These are phyloP conservation scores for Aspergillus bridgeri DNA, from an alignment of 495 filamentous ascomycete species.

Conservation along the genomic window DNA sequence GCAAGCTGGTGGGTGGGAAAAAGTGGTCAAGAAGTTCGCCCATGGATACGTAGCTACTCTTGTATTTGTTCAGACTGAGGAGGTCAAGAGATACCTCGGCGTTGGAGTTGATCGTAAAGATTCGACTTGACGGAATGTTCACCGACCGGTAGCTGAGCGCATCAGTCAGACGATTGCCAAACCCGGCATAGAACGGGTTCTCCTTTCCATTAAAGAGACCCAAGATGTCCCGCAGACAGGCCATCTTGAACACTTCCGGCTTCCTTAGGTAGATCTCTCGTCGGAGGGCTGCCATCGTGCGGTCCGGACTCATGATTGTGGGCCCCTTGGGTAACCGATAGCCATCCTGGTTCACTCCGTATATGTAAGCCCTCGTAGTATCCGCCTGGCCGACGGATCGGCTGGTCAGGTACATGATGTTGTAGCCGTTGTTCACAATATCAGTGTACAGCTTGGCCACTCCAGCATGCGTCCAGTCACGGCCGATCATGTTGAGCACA, in stretches of 20 bases:
- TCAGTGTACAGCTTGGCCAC: conserved; percentile 97
- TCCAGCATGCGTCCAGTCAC: conserved; percentile 96
- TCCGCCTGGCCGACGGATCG: conserved; percentile 92
- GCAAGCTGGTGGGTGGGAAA: conserved; percentile 77
- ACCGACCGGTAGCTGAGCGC: conserved; percentile 94
- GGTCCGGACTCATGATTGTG: conserved; percentile 90
- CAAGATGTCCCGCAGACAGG: conserved; percentile 89
- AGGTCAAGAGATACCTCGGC: conserved; percentile 94
- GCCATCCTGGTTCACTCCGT: conserved; percentile 83
- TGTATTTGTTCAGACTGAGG: conserved; percentile 87
- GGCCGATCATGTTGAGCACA: conserved; percentile 94
- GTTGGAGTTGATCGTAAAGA: conserved; percentile 99
- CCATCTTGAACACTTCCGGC: conserved; percentile 99
- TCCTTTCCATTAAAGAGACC: conserved; percentile 76
- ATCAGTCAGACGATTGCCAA: conserved; percentile 95
- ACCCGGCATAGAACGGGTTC: conserved; percentile 92
- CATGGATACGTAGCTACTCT: conserved; percentile 96
- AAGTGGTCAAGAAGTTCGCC: conserved; percentile 94
- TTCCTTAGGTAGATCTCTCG: conserved; percentile 95
- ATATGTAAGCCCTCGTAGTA: conserved; percentile 83
- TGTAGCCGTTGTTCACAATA: conserved; percentile 94
- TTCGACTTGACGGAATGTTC: conserved; percentile 86
- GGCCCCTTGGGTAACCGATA: conserved; percentile 85
- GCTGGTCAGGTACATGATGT: conserved; percentile 96
- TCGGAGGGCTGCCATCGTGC: conserved; percentile 91